These are phyloP conservation scores for Dendrocalamus sinicus DNA, from an alignment of 176 grass and related monocot species.

Conservation along the genomic window DNA sequence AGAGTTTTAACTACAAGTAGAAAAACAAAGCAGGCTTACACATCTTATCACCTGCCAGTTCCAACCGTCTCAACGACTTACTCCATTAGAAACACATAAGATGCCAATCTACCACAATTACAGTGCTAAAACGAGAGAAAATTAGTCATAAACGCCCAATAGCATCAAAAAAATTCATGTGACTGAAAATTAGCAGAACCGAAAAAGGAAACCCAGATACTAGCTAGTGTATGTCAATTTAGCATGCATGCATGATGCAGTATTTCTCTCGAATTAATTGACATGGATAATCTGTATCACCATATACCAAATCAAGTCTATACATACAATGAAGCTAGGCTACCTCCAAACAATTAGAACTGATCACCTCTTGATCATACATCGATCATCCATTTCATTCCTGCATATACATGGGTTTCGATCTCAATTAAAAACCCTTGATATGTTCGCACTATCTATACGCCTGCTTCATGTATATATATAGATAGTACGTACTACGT, in stretches of 20 bases:
- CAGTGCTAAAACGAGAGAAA: neutral
- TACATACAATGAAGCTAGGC: slow-evolving; percentile 45
- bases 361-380: neutral
- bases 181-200: neutral
- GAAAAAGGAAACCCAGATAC: neutral
- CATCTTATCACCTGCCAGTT: neutral
- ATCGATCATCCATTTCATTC: neutral
- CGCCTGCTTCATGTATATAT: neutral
- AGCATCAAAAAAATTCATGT: neutral
- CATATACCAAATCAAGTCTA: slow-evolving; percentile 37
- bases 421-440: neutral
- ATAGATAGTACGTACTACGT: neutral
- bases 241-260: neutral
- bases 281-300: slow-evolving; percentile 25
- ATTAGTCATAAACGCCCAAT: neutral
- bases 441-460: neutral
- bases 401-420: neutral
- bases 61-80: neutral
- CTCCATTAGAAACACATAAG: neutral
- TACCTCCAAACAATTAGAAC: slow-evolving; percentile 20
- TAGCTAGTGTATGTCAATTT: neutral
- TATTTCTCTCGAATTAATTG: neutral
- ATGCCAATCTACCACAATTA: neutral
- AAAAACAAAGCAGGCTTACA: neutral
- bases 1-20: neutral